A percentile compares a stretch with the other conserved stretches of the same genome.
These are phyloP conservation scores for Saccharata proteae DNA, from an alignment of 2,329 filamentous ascomycete genomes.

Conservation along the genomic window DNA sequence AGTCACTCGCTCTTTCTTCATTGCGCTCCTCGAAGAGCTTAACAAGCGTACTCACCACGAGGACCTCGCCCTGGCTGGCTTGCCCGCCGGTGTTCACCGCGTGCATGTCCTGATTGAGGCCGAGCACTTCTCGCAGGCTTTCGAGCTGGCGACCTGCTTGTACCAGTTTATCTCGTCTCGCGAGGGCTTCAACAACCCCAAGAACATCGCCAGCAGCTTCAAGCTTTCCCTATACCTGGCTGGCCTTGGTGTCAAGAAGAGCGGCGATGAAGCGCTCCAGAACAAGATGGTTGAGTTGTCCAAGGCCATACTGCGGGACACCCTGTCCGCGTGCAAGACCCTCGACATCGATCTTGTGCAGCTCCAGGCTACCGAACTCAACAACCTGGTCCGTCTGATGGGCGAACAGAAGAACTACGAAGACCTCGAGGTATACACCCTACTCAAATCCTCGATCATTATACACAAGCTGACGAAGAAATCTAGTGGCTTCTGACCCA, in stretches of 20 bases:
- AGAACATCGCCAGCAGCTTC: slow-evolving; percentile 26
- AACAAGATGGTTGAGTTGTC: slow-evolving; percentile 30
- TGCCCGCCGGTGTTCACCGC: slow-evolving; percentile 4
- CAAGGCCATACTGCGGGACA: slow-evolving; percentile 28
- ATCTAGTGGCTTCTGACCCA: slow-evolving; percentile 22
- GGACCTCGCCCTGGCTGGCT: slow-evolving; percentile 5
- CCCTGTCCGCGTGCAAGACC: slow-evolving; percentile 26
- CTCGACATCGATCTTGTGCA: slow-evolving; percentile 32
- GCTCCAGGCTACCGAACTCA: slow-evolving; percentile 29
- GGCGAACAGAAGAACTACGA: slow-evolving; percentile 34
- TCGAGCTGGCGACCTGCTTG: slow-evolving; percentile 21
- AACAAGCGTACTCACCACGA: slow-evolving; percentile 5
- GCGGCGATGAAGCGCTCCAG: slow-evolving; percentile 19
- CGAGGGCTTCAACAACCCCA: slow-evolving; percentile 20
- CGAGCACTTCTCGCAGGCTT: slow-evolving; percentile 21
- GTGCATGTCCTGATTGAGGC: slow-evolving; percentile 11
- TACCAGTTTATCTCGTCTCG: slow-evolving; percentile 21
- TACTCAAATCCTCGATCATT: not conserved
- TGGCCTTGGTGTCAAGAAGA: slow-evolving; percentile 17
- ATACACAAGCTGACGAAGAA: not conserved
- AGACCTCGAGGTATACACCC: slow-evolving; percentile 22
- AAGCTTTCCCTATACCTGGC: slow-evolving; percentile 23
- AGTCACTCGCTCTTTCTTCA: slow-evolving; percentile 7
- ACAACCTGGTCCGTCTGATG: slow-evolving; percentile 30
- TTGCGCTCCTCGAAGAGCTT: slow-evolving; percentile 7